Base-by-base conservation (phyloP, 139 green algal species). In the Trebouxia sp. region DNA sequence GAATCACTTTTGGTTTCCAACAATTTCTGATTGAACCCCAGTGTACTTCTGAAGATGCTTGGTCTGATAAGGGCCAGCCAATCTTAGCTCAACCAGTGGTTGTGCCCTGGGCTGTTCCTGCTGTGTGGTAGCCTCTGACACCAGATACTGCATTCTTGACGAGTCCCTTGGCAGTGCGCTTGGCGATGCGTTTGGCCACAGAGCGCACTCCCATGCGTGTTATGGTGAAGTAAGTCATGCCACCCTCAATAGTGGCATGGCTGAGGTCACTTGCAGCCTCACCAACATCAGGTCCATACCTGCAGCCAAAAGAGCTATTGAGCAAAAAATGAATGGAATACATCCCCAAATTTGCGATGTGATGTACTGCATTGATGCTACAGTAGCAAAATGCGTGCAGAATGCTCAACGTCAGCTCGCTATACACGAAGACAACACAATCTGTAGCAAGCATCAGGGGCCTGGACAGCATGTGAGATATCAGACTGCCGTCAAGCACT, bases 221-320 rank as follows among this genome's bases (percentile, higher is more conserved):
- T 17, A 79, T 35, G 39, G 35, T 67, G 14, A 79, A 55, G 37
- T 47, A 65, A 17, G 66, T 43, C 37, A 50, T 79, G 26, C 47
- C 67, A 43, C 50, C 32, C 11, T 83, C n/a, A 9, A 55, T 62
- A 10, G 79, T 38, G 12, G 48, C 35, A 30, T 53, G n/a, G 35
- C 66, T 58, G 8, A 66, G 9, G 35, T 79, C 42, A 14, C n/a
- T 45, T 22, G 66, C 66, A 28, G 48, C 79, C n/a, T 83, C 37
- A 0, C 66, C 66, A 24, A 74, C 48, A n/a, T 83, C 66, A 26
- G 66, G 47, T 22, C 79, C 79, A 83, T 83, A 83, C 66, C 79
- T 83, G 50, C 51, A 81, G 22, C 17, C 42, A 76, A 32, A 43
- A 43, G n/a, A 22, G 3, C 28, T 10, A 38, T 38, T 1, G 17